phyloP scores from a whole-genome alignment of 805 yeast genomes.

The Metschnikowia arizonensis region DNA sequence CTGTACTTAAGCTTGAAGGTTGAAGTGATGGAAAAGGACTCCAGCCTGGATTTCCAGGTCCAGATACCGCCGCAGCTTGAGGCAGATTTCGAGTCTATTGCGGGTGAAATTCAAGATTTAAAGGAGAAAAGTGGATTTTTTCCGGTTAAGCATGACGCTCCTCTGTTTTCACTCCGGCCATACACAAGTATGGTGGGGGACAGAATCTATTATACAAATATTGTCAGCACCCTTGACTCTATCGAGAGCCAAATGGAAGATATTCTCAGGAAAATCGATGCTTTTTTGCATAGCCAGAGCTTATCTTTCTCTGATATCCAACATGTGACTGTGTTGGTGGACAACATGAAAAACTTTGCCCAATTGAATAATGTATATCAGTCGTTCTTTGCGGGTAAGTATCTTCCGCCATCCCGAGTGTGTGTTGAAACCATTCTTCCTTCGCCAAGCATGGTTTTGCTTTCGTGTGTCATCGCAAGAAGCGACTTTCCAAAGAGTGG shows the following conservation, averaged over 20 bases:
- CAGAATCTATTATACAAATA: slow-evolving; percentile 28
- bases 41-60: neutral
- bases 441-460: slow-evolving; percentile 36
- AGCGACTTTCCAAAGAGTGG: slow-evolving; percentile 47
- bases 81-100: slow-evolving; percentile 6
- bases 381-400: slow-evolving; percentile 48
- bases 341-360: slow-evolving; percentile 62
- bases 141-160: neutral
- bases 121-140: neutral
- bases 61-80: slow-evolving; percentile 11
- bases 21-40: slow-evolving; percentile 39
- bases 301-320: slow-evolving; percentile 47
- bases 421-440: slow-evolving; percentile 66
- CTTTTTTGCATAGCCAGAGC: slow-evolving; percentile 26
- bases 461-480: slow-evolving; percentile 56
- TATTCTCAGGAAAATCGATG: slow-evolving; percentile 44
- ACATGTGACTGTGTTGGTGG: slow-evolving; percentile 55
- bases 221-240: slow-evolving; percentile 18
- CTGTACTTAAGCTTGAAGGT: slow-evolving; percentile 59
- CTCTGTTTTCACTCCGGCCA: slow-evolving; percentile 1
- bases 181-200: slow-evolving; percentile 5
- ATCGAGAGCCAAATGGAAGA: slow-evolving; percentile 42
- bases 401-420: slow-evolving; percentile 81
- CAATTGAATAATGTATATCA: slow-evolving; percentile 60
- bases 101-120: neutral